phyloP scores from a whole-genome alignment of 2,329 filamentous ascomycete genomes.

The Berkeleyomyces basicola region DNA sequence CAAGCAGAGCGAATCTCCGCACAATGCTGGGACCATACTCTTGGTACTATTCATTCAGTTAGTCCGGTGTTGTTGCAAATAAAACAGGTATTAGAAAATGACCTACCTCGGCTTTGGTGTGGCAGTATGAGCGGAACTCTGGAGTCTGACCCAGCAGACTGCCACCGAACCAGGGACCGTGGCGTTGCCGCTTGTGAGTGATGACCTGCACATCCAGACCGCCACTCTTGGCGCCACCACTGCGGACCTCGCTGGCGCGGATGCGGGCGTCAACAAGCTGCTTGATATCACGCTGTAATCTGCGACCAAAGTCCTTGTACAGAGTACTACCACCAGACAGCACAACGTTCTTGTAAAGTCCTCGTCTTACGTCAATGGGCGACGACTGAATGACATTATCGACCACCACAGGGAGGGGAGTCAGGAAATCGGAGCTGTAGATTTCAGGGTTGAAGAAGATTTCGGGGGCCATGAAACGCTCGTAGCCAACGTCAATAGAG shows the following conservation, averaged over 20 bases:
- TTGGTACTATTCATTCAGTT: slow-evolving; percentile 47
- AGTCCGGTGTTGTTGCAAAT: slow-evolving; percentile 14
- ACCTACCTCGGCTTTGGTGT: slow-evolving; percentile 62
- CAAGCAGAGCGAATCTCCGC: slow-evolving; percentile 79
- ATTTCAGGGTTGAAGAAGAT: slow-evolving; percentile 99
- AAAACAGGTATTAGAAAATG: neutral
- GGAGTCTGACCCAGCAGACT: slow-evolving; percentile 92
- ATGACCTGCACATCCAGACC: slow-evolving; percentile 95
- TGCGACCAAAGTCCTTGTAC: slow-evolving; percentile 95
- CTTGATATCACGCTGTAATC: slow-evolving; percentile 92
- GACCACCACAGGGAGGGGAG: slow-evolving; percentile 82
- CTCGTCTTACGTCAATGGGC: slow-evolving; percentile 90
- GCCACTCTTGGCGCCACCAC: slow-evolving; percentile 81
- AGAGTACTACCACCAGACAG: slow-evolving; percentile 91
- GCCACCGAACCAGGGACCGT: slow-evolving; percentile 97
- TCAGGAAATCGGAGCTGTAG: slow-evolving; percentile 96
- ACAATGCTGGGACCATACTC: slow-evolving; percentile 95
- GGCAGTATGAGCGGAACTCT: slow-evolving; percentile 97
- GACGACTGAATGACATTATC: slow-evolving; percentile 95
- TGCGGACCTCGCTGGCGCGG: slow-evolving; percentile 76
- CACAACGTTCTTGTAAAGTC: slow-evolving; percentile 99
- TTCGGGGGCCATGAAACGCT: slow-evolving; percentile 92
- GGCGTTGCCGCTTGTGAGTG: slow-evolving; percentile 89
- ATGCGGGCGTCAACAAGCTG: slow-evolving; percentile 89
- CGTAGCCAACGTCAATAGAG: slow-evolving; percentile 85